phyloP scores from a whole-genome alignment of 2,329 filamentous ascomycete genomes.

The Colletotrichum truncatum region DNA sequence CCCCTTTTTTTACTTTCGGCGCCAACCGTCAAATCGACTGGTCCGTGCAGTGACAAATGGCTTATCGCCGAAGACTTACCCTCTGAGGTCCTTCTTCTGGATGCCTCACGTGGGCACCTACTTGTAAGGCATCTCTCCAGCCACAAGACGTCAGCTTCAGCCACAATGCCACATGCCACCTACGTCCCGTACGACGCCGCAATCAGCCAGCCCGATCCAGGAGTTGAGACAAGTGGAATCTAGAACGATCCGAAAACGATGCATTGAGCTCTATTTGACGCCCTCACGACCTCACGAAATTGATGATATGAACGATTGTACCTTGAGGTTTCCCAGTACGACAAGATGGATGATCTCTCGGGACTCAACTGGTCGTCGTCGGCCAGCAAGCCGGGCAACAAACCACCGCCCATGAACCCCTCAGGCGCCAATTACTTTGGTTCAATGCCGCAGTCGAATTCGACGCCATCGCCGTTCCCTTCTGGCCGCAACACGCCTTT shows the following conservation, averaged over 20 bases:
- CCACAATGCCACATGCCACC: slow-evolving; percentile 28
- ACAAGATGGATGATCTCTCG: slow-evolving; percentile 69
- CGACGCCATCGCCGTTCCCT: slow-evolving; percentile 63
- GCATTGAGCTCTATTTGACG: slow-evolving; percentile 22
- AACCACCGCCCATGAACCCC: slow-evolving; percentile 54
- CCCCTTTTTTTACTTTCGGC: slow-evolving; percentile 15
- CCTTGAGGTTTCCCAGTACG: not conserved
- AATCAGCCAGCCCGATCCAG: slow-evolving; percentile 22
- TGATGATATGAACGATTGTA: slow-evolving; percentile 26
- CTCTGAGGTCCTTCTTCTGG: too few species aligned
- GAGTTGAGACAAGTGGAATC: slow-evolving; percentile 4
- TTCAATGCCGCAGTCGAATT: slow-evolving; percentile 62
- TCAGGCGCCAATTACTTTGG: slow-evolving; percentile 53
- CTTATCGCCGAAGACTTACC: not conserved
- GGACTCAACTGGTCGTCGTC: slow-evolving; percentile 66
- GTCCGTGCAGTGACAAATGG: not conserved
- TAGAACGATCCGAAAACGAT: slow-evolving; percentile 25
- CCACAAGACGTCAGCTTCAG: slow-evolving; percentile 16
- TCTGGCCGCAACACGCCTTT: slow-evolving; percentile 67
- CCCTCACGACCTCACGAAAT: slow-evolving; percentile 29
- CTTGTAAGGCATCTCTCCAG: not conserved
- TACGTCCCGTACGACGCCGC: slow-evolving; percentile 12
- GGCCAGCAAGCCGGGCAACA: slow-evolving; percentile 45
- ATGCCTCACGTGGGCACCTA: not conserved
- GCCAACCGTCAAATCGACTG: slow-evolving; percentile 12